phyloP scores from a whole-genome alignment of 108 stramenopile genomes.

The Nitzschia sp. region DNA sequence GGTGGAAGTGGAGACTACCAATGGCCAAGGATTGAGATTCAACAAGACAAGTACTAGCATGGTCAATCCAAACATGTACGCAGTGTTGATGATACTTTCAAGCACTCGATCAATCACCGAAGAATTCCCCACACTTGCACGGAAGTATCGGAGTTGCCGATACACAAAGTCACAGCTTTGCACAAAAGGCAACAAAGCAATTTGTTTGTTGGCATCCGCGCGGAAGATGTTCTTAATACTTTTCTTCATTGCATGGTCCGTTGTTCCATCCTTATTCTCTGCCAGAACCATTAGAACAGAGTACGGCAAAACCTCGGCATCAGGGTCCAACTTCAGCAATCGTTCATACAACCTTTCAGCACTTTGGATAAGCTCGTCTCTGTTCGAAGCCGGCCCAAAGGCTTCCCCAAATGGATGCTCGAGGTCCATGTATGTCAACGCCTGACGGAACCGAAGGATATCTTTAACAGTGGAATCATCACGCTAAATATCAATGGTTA shows the following conservation, averaged over 20 bases:
- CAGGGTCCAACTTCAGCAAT: slow-evolving; percentile 40
- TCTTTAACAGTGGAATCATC: slow-evolving; percentile 48
- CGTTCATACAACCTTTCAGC: slow-evolving; percentile 56
- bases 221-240: slow-evolving; percentile 45
- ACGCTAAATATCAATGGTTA: neutral
- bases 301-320: slow-evolving; percentile 32
- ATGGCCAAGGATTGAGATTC: slow-evolving; percentile 70
- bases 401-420: slow-evolving; percentile 63
- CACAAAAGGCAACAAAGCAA: slow-evolving; percentile 63
- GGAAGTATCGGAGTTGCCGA: slow-evolving; percentile 54
- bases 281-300: slow-evolving; percentile 42
- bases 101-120: slow-evolving; percentile 72
- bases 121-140: slow-evolving; percentile 58
- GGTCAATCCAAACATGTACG: slow-evolving; percentile 58
- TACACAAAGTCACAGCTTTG: slow-evolving; percentile 60
- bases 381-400: slow-evolving; percentile 62
- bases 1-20: slow-evolving; percentile 68
- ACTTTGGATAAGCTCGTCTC: slow-evolving; percentile 66
- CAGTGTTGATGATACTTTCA: slow-evolving; percentile 54
- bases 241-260: slow-evolving; percentile 48
- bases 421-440: slow-evolving; percentile 70
- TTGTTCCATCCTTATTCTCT: slow-evolving; percentile 43
- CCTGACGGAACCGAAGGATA: slow-evolving; percentile 66
- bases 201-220: slow-evolving; percentile 39
- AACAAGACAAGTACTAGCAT: slow-evolving; percentile 53